phyloP scores from a whole-genome alignment of 2,329 filamentous ascomycete species.

The Leptographium procerum region DNA sequence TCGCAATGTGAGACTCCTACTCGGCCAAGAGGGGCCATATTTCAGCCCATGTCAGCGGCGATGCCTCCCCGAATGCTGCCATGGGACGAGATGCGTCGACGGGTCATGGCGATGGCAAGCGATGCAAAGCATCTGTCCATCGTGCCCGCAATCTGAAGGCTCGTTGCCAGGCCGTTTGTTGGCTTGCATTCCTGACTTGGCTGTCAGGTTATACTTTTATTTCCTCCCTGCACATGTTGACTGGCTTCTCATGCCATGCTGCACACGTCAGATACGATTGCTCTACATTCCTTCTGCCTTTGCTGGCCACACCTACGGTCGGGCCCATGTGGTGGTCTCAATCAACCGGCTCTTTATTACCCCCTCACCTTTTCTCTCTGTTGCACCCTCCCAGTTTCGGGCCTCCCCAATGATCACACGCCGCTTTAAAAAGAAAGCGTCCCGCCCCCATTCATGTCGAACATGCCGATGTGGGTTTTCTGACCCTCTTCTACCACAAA shows the following conservation, averaged over 20 bases:
- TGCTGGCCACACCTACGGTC: background rate
- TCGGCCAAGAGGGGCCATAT: background rate
- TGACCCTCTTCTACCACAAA: background rate
- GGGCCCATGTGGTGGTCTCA: background rate
- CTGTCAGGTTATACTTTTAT: background rate
- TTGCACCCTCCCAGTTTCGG: background rate
- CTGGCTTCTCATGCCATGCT: background rate
- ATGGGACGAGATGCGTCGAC: no score
- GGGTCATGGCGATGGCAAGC: background rate
- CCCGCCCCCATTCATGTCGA: background rate
- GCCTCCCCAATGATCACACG: background rate
- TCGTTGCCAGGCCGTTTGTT: background rate
- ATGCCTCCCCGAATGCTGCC: background rate
- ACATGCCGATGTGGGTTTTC: background rate
- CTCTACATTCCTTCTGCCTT: background rate
- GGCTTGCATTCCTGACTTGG: background rate
- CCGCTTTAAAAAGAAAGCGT: background rate
- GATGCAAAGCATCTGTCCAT: background rate
- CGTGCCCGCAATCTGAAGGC: no score
- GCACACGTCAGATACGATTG: background rate
- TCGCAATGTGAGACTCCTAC: background rate
- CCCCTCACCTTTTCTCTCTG: background rate
- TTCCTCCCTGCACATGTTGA: no score
- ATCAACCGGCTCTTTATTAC: background rate
- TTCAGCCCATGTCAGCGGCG: background rate